These are phyloP conservation scores for Tulasnella sp. DNA, from an alignment of 768 basidiomycete genomes.

Conservation along the genomic window DNA sequence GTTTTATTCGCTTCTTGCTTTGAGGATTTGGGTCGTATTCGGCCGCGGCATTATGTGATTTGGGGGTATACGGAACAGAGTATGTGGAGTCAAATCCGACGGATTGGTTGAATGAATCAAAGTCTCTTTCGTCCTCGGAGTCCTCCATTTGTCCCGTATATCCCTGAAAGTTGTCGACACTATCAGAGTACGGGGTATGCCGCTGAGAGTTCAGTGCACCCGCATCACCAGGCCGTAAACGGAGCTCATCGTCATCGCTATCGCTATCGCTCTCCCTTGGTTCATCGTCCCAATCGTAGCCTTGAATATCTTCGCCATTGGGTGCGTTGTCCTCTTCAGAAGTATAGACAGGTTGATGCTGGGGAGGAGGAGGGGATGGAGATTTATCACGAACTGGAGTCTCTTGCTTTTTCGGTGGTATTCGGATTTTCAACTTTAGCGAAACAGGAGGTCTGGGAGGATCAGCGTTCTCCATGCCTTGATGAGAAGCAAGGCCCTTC, in stretches of 20 bases:
- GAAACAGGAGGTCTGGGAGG: background rate
- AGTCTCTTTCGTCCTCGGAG: background rate
- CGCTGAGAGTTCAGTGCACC: background rate
- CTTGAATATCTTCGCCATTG: no score
- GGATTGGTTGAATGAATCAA: slow-evolving; percentile 1
- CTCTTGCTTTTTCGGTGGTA: slow-evolving; percentile 5
- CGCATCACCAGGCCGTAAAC: background rate
- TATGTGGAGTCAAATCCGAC: background rate
- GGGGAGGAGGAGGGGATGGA: background rate
- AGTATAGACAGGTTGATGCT: background rate
- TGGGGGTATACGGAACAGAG: no score
- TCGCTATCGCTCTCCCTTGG: background rate
- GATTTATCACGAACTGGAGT: no score
- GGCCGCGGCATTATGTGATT: no score
- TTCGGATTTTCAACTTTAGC: slow-evolving; percentile 3
- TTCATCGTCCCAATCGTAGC: no score
- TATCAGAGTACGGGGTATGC: background rate
- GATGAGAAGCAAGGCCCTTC: no score
- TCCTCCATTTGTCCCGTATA: background rate
- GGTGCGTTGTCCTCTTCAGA: background rate
- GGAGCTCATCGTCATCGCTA: background rate
- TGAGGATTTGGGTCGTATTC: no score
- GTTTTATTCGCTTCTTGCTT: no score
- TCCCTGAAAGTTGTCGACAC: background rate
- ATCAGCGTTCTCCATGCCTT: no score